Evolutionary conservation across 148 eudicot genomes (phyloP).

Genomic region (Rhododendron molle): DNA sequence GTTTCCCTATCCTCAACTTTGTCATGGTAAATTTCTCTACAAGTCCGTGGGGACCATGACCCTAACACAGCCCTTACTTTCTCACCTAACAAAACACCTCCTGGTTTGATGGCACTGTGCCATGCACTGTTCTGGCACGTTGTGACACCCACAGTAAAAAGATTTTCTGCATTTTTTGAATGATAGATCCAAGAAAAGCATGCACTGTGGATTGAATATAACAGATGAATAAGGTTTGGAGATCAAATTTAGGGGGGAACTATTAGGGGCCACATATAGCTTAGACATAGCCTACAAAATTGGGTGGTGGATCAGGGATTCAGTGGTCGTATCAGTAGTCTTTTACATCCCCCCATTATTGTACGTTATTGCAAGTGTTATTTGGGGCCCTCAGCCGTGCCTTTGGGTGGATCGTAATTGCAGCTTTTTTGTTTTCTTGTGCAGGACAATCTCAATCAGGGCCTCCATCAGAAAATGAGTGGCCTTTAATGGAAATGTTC

Average conservation of each 20-base stretch:
- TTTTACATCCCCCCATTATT: neutral
- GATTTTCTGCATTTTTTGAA: neutral
- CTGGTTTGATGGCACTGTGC: neutral
- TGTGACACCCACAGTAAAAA: neutral
- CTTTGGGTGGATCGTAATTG: neutral
- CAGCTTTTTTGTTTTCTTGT: constrained; percentile 12
- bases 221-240: neutral
- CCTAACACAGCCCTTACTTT: neutral
- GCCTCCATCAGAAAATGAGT: neutral
- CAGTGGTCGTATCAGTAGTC: constrained; percentile 6
- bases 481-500: neutral
- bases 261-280: neutral
- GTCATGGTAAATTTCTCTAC: neutral
- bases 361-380: neutral
- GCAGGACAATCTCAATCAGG: constrained; percentile 4
- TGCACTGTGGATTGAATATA: neutral
- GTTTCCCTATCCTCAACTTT: neutral
- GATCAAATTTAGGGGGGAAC: neutral
- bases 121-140: neutral
- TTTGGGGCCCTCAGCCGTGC: constrained; percentile 7
- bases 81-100: neutral
- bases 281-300: constrained; percentile 1
- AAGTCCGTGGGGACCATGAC: neutral
- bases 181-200: neutral
- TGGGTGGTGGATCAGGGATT: constrained; percentile 4